A percentile compares a stretch with the other conserved stretches of the same genome.
These are phyloP conservation scores for Suhomyces ambrosiae DNA, from an alignment of 1,139 yeast species.

Conservation along the genomic window DNA sequence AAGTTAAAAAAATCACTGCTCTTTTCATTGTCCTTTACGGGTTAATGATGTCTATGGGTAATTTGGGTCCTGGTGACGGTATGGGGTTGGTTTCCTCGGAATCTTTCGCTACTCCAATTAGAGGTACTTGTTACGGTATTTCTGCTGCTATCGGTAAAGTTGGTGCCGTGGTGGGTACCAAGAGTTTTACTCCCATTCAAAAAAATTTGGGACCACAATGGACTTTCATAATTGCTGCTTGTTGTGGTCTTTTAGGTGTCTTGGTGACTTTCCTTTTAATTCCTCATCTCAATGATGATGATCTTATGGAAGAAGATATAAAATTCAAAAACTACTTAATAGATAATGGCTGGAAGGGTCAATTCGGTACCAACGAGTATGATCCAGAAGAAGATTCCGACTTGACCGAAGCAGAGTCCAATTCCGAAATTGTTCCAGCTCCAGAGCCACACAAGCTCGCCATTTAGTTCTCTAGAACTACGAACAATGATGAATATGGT, in stretches of 20 bases:
- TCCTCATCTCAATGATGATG: constrained; percentile 69
- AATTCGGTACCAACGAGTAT: constrained; percentile 48
- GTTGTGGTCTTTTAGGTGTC: constrained; percentile 69
- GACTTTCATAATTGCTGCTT: constrained; percentile 63
- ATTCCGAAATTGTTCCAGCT: not conserved
- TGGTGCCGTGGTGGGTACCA: constrained; percentile 54
- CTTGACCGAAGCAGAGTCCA: constrained; percentile 5
- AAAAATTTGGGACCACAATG: constrained; percentile 26
- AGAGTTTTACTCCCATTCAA: constrained; percentile 48
- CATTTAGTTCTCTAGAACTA: not conserved
- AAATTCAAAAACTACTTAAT: constrained; percentile 62
- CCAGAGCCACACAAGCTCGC: constrained; percentile 7
- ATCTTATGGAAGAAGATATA: constrained; percentile 66
- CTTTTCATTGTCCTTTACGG: constrained; percentile 62
- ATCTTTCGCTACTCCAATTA: constrained; percentile 70
- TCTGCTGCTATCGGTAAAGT: constrained; percentile 54
- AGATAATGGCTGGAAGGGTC: constrained; percentile 68
- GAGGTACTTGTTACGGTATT: constrained; percentile 63
- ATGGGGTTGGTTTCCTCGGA: constrained; percentile 72
- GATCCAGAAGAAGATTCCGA: constrained; percentile 15
- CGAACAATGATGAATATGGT: no score
- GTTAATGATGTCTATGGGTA: constrained; percentile 60
- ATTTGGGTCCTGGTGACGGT: constrained; percentile 77
- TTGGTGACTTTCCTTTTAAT: constrained; percentile 60
- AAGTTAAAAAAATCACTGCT: constrained; percentile 51